Conservation (phyloP, 208 protist species). For the Herpetomonas tarakana region DNA sequence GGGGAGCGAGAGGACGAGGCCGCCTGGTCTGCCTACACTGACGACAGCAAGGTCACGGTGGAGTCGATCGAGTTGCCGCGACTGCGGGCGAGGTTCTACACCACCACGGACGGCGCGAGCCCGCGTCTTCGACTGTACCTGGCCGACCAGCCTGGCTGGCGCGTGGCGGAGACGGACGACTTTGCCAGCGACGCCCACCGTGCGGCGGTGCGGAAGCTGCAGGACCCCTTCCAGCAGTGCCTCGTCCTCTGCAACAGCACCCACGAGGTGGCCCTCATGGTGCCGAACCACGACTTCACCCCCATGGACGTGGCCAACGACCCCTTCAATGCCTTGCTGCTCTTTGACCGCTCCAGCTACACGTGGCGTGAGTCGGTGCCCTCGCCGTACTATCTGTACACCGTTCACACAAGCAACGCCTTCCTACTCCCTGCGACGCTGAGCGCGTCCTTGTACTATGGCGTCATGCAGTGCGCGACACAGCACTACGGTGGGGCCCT, state of each 20-base stretch:
- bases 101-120: constrained; percentile 42
- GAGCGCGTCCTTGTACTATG: constrained; percentile 90
- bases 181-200: constrained; percentile 6
- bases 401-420: constrained; percentile 80
- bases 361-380: constrained; percentile 72
- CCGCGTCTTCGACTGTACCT: constrained; percentile 56
- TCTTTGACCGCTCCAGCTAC: constrained; percentile 71
- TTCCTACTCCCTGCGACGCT: constrained; percentile 89
- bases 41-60: constrained; percentile 30
- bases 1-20: too few species aligned
- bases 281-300: constrained; percentile 75
- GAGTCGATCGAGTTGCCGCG: constrained; percentile 88
- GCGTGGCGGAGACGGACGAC: constrained; percentile 53
- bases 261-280: constrained; percentile 55
- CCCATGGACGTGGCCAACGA: constrained; percentile 42
- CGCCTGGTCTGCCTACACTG: too few species aligned
- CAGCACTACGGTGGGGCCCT: constrained; percentile 82
- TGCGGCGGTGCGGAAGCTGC: constrained; percentile 28
- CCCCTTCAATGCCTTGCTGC: constrained; percentile 52
- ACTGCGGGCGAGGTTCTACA: constrained; percentile 78
- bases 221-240: constrained; percentile 56
- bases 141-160: constrained; percentile 74
- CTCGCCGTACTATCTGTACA: constrained; percentile 88
- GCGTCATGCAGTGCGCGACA: constrained; percentile 87
- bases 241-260: constrained; percentile 60